Conservation (phyloP, 225 moss, liverwort and hornwort species). For the Physcomitrellopsis africana region DNA sequence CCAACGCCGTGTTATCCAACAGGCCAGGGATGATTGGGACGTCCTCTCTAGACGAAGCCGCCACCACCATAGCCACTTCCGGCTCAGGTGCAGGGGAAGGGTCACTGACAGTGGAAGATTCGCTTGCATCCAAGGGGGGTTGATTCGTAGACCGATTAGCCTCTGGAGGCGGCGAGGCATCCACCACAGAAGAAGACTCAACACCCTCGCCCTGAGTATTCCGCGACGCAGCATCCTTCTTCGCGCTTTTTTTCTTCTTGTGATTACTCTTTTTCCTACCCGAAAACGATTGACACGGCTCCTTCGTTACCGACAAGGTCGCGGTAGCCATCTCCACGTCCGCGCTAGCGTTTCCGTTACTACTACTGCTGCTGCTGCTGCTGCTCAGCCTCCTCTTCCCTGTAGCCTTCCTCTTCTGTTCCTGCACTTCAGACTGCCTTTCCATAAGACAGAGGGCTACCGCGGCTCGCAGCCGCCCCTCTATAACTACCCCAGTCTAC, state of each 20-base stretch:
- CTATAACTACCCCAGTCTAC: conserved; percentile 7
- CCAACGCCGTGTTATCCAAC: conserved; percentile 43
- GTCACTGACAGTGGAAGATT: not conserved
- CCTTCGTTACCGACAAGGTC: conserved; percentile 5
- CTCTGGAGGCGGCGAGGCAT: not conserved
- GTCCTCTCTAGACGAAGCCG: not conserved
- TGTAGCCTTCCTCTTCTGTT: conserved; percentile 12
- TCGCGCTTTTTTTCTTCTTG: not conserved
- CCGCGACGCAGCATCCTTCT: not conserved
- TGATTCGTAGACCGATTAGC: not conserved
- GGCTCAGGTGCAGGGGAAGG: not conserved
- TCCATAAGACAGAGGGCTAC: conserved; percentile 24
- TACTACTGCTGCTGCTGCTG: not conserved
- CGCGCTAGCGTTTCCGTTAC: not conserved
- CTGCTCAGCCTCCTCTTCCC: conserved; percentile 13
- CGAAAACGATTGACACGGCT: not conserved
- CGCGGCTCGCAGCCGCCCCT: conserved; percentile 25
- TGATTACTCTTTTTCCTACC: not conserved
- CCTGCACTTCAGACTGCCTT: conserved; percentile 21
- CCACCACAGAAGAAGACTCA: conserved; percentile 1
- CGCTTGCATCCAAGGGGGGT: not conserved
- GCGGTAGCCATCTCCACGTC: conserved; percentile 26
- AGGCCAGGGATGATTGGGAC: conserved; percentile 30
- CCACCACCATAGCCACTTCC: conserved; percentile 2
- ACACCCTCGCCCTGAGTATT: not conserved